phyloP scores from a whole-genome alignment of 2,329 filamentous ascomycete genomes.

The Ophiocordyceps camponoti-floridani region DNA sequence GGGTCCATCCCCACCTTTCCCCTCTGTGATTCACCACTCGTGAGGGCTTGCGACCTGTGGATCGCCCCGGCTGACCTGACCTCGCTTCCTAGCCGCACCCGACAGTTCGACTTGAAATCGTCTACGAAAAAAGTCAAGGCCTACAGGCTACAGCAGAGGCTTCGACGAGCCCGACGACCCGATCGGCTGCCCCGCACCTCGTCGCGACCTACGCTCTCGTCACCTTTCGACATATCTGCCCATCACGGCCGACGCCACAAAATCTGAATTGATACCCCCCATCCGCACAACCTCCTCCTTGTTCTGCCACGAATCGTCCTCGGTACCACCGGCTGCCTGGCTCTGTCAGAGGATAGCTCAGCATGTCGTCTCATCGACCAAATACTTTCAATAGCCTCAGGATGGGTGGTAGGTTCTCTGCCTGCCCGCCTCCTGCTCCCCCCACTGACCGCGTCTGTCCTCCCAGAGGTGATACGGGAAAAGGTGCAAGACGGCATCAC shows the following conservation, averaged over 20 bases:
- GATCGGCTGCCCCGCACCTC: not conserved
- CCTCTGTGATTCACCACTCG: not conserved
- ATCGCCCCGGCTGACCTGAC: not conserved
- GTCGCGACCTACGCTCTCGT: slow-evolving; percentile 3
- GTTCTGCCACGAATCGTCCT: slow-evolving; percentile 6
- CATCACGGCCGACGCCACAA: slow-evolving; percentile 17
- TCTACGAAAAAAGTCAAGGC: no score
- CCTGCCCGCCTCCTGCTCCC: slow-evolving; percentile 3
- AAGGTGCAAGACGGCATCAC: slow-evolving; percentile 98
- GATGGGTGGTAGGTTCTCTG: slow-evolving; percentile 73
- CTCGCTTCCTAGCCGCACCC: not conserved
- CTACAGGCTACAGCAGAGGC: not conserved
- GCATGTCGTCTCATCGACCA: slow-evolving; percentile 81
- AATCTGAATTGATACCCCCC: slow-evolving; percentile 11
- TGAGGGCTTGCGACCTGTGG: not conserved
- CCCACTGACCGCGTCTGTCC: slow-evolving; percentile 8
- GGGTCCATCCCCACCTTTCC: not conserved
- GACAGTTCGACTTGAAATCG: not conserved
- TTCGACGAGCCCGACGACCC: not conserved
- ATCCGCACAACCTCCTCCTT: slow-evolving; percentile 8
- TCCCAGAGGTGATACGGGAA: slow-evolving; percentile 83
- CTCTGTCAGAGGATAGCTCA: slow-evolving; percentile 9
- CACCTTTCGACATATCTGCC: slow-evolving; percentile 12
- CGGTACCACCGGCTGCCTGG: slow-evolving; percentile 11
- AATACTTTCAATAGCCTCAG: slow-evolving; percentile 74